Base-by-base conservation (phyloP, 148 eudicot genomes). In the Suaeda aralocaspica region DNA sequence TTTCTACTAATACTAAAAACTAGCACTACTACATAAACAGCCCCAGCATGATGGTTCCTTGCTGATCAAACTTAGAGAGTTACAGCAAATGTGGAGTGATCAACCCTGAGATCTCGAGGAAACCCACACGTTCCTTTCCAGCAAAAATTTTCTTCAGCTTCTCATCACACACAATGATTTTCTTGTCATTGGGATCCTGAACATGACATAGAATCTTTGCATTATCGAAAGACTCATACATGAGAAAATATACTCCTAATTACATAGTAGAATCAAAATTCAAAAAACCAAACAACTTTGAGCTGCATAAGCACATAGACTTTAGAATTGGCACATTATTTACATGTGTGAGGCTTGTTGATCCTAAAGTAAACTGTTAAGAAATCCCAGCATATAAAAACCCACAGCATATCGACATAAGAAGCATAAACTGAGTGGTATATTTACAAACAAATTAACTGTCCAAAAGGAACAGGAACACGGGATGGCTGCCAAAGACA, bases 101-200 rank as follows among this genome's bases (percentile, higher is more conserved):
- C 68, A 89, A 67, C 34, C 89, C 88, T 6, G 96, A 85, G 74
- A 92, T 76, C 82, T 92, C 86, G 33, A 92, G 96, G 60, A 92
- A 89, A 51, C 91, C 89, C 44, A 92, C 90, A 28, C 84, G 80
- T 0, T 88, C 96, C 81, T 81, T 90, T 21, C 86, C 90, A 5
- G 68, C 86, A 68, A 92, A 92, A 11, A 92, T 87, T 45, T 72
- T 86, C 92, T 88, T 90, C 89, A 92, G 87, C 68, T 86, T 84
- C 82, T 92, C 98, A 67, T 92, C 98, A 72, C 98, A 92, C 21
- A 90, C 74, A 4, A 90, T 82, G 60, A 88, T 71, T 66, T 84
- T 88, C 87, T 86, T 92, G 85, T 92, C 68, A 34, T 78, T 73
- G 14, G 96, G 93, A 71, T 92, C 93, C 98, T 92, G 74, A 50